Evolutionary conservation across 2,329 filamentous ascomycete species (phyloP).

Genomic region (Calonectria naviculata): DNA sequence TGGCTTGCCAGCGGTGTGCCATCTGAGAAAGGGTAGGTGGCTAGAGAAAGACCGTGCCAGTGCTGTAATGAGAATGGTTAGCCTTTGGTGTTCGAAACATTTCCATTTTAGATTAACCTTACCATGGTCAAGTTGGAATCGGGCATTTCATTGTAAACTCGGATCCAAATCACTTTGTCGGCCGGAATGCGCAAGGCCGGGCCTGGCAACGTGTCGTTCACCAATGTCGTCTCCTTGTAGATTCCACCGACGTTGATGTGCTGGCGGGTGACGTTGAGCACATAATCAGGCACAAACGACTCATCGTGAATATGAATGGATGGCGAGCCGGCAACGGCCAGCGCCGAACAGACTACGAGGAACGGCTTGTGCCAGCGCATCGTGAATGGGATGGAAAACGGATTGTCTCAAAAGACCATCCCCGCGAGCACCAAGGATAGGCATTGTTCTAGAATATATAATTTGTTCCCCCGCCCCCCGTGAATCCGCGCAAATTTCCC

Average conservation of each 20-base stretch:
- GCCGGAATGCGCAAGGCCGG: not conserved
- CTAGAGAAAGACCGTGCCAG: not conserved
- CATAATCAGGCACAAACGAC: not conserved
- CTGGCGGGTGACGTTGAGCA: constrained; percentile 2
- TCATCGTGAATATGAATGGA: not conserved
- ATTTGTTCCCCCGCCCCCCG: not conserved
- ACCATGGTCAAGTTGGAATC: constrained; percentile 4
- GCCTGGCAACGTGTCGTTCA: not conserved
- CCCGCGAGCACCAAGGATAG: not conserved
- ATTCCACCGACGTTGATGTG: not conserved
- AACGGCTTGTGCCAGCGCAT: not conserved
- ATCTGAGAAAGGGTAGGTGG: not conserved
- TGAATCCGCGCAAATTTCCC: not conserved
- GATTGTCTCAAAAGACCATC: not conserved
- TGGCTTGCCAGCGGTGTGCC: not conserved
- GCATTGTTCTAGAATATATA: not conserved
- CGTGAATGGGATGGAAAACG: not conserved
- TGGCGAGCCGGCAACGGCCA: not conserved
- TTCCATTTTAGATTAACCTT: not conserved
- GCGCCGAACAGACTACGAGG: not conserved
- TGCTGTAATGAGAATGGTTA: not conserved
- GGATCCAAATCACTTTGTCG: not conserved
- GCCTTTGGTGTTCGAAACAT: not conserved
- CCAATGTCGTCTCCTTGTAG: not conserved
- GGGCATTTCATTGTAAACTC: constrained; percentile 1